Percentiles rank a stretch among this genome's conserved stretches.
phyloP scores from a whole-genome alignment of 495 filamentous ascomycete genomes.

The Penicillium mononematosum region DNA sequence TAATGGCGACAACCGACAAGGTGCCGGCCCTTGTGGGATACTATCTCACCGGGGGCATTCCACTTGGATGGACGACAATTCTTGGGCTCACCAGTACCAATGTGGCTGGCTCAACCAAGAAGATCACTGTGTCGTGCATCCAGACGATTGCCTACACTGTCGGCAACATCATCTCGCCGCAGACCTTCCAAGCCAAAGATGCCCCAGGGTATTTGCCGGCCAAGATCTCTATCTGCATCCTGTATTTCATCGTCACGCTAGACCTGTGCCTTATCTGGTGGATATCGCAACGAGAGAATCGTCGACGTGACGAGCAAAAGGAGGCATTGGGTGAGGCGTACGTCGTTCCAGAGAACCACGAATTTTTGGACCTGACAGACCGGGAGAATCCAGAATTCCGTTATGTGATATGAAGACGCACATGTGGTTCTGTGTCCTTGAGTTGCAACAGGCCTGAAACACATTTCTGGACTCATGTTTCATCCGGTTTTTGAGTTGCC shows the following conservation, averaged over 20 bases:
- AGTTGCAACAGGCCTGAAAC: neutral
- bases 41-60: conserved; percentile 41
- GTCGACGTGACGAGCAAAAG: conserved; percentile 40
- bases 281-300: conserved; percentile 41
- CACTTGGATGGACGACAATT: conserved; percentile 50
- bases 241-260: conserved; percentile 49
- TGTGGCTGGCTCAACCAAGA: conserved; percentile 55
- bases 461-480: too few relatives aligned
- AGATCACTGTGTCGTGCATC: conserved; percentile 62
- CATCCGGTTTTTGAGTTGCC: too few relatives aligned
- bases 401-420: neutral
- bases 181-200: conserved; percentile 50
- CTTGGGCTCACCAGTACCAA: conserved; percentile 53
- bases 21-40: conserved; percentile 42
- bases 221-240: conserved; percentile 58
- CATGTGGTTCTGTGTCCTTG: neutral
- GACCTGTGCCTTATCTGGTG: conserved; percentile 48
- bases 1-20: conserved; percentile 41
- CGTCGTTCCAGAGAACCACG: conserved; percentile 47
- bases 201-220: conserved; percentile 57
- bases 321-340: conserved; percentile 23
- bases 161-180: conserved; percentile 54
- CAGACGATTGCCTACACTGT: conserved; percentile 58
- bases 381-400: conserved; percentile 25
- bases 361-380: conserved; percentile 54